Conservation (phyloP, 768 basidiomycete species). For the Lenzites betulinus region DNA sequence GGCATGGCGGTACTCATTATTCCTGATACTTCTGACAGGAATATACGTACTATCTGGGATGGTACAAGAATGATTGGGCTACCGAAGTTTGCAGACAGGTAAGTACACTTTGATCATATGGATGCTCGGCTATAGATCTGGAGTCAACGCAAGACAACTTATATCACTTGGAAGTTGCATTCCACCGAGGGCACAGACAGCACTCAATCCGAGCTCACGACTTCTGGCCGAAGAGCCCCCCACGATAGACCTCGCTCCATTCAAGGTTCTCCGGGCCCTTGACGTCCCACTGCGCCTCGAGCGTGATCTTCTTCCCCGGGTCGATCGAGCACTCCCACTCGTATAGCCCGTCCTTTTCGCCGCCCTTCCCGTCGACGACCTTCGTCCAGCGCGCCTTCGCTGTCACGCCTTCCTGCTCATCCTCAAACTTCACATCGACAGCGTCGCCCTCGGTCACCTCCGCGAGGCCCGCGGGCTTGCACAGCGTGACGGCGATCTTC, state of each 20-base stretch:
- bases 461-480: slow-evolving; percentile 49
- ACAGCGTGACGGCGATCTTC: slow-evolving; percentile 46
- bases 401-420: slow-evolving; percentile 23
- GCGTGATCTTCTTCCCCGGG: slow-evolving; percentile 42
- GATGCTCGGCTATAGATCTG: no score
- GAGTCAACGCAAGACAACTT: no score
- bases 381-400: slow-evolving; percentile 40
- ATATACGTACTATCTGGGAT: no score
- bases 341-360: slow-evolving; percentile 56
- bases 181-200: no score
- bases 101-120: no score
- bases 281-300: slow-evolving; percentile 57
- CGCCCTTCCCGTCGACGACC: slow-evolving; percentile 45
- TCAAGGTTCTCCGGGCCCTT: slow-evolving; percentile 40
- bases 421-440: slow-evolving; percentile 41
- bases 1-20: no score
- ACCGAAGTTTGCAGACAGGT: no score
- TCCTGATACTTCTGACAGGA: no score
- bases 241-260: slow-evolving; percentile 25
- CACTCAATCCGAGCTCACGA: no score
- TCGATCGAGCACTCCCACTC: slow-evolving; percentile 54
- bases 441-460: slow-evolving; percentile 44
- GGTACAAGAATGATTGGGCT: no score
- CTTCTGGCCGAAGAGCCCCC: background rate
- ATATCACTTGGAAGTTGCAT: no score